phyloP scores from a whole-genome alignment of 1,284 basidiomycete species.

The Entoloma clypeatum region DNA sequence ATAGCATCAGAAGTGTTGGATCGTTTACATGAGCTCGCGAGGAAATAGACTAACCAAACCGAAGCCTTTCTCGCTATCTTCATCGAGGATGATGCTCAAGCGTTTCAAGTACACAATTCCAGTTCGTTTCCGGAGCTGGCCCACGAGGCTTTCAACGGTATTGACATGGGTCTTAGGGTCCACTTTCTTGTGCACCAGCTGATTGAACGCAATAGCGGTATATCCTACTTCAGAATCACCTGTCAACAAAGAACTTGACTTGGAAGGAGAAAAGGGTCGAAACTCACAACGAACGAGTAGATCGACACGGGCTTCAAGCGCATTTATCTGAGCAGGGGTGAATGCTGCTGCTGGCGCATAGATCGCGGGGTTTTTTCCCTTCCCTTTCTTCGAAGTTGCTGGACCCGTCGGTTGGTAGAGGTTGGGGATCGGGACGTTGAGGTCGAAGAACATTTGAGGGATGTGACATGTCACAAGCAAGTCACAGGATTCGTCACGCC shows the following conservation, averaged over 20 bases:
- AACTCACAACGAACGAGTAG: conserved; percentile 51
- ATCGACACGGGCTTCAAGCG: conserved; percentile 48
- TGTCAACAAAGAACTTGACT: conserved; percentile 7
- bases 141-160: conserved; percentile 49
- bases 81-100: conserved; percentile 67
- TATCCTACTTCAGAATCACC: conserved; percentile 63
- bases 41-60: conserved; percentile 68
- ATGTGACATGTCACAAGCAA: too few relatives aligned
- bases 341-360: conserved; percentile 31
- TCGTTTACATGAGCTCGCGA: too few relatives aligned
- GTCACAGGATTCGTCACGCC: too few relatives aligned
- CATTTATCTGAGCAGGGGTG: conserved; percentile 38
- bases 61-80: conserved; percentile 78
- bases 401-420: conserved; percentile 16
- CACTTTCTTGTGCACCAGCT: conserved; percentile 62
- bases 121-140: conserved; percentile 48
- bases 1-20: conserved; percentile 1
- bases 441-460: conserved; percentile 64
- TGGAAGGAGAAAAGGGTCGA: conserved; percentile 10
- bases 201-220: conserved; percentile 68
- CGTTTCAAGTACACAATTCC: conserved; percentile 65
- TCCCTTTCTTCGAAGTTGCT: conserved; percentile 42
- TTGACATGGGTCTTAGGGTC: conserved; percentile 67
- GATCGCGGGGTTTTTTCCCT: conserved; percentile 38
- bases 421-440: conserved; percentile 48